These are phyloP conservation scores for Elymus sibiricus DNA, from an alignment of 176 grass and related monocot species.

Conservation along the genomic window DNA sequence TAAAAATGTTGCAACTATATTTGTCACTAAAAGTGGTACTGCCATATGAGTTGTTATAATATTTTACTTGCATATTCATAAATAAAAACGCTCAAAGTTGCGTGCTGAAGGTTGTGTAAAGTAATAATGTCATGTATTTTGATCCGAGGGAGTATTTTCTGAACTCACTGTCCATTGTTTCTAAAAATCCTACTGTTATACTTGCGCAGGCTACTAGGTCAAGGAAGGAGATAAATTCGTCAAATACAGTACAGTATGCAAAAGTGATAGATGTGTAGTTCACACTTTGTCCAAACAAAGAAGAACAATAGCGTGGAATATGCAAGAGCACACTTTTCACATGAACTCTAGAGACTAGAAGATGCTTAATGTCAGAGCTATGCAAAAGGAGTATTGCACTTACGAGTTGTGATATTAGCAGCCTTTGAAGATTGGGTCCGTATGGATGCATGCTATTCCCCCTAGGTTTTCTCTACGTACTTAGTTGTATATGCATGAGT, in stretches of 20 bases:
- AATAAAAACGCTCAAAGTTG: neutral
- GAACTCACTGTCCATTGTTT: neutral
- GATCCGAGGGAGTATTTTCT: neutral
- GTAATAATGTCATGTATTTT: neutral
- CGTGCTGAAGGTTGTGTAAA: neutral
- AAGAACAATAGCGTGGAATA: neutral
- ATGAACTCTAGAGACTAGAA: neutral
- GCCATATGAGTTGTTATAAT: neutral
- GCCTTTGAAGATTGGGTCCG: neutral
- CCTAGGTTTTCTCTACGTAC: neutral
- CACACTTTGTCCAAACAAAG: neutral
- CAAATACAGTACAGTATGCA: slow-evolving; percentile 16
- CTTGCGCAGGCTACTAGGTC: neutral
- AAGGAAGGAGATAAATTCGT: neutral
- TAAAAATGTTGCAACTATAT: neutral
- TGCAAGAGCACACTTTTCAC: neutral
- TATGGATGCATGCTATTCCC: neutral
- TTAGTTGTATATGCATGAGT: neutral
- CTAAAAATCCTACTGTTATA: neutral
- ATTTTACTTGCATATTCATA: neutral
- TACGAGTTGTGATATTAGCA: neutral
- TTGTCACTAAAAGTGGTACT: neutral
- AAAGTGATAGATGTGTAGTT: slow-evolving; percentile 21
- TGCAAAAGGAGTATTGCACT: neutral
- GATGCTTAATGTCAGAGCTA: neutral